Percentiles rank a stretch among this genome's conserved stretches.
These are phyloP conservation scores for Moricandia moricandioides DNA, from an alignment of 345 rosid genomes.

Conservation along the genomic window DNA sequence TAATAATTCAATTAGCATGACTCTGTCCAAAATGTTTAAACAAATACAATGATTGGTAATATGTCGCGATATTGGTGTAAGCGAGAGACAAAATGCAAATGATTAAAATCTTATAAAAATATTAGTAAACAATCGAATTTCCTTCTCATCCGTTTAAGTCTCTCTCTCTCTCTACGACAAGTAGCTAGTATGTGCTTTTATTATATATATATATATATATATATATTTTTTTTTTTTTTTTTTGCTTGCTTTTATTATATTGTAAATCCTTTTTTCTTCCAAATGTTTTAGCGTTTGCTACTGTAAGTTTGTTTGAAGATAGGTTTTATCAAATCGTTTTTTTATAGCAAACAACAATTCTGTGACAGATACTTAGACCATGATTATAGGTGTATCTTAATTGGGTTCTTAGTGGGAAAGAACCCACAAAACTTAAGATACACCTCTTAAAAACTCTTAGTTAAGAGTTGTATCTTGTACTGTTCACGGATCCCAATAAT, in stretches of 20 bases:
- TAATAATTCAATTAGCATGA: not conserved
- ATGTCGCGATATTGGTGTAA: constrained; percentile 13
- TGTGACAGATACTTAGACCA: not conserved
- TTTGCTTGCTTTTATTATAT: not conserved
- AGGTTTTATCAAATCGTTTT: not conserved
- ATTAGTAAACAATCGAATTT: not conserved
- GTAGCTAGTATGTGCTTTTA: not conserved
- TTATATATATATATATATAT: too few relatives aligned
- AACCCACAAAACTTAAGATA: too few relatives aligned
- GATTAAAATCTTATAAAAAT: not conserved
- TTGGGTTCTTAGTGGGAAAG: too few relatives aligned
- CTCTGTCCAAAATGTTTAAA: not conserved
- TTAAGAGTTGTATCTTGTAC: too few relatives aligned
- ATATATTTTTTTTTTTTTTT: too few relatives aligned
- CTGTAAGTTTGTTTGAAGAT: not conserved
- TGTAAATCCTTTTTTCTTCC: too few relatives aligned
- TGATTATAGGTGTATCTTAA: too few relatives aligned
- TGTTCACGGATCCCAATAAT: too few relatives aligned
- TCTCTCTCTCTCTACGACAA: not conserved
- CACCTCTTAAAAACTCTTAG: too few relatives aligned
- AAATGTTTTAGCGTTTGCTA: not conserved
- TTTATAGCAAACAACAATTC: not conserved
- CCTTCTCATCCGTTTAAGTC: not conserved
- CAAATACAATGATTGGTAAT: constrained; percentile 17
- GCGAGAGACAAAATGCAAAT: constrained; percentile 4